Conservation (phyloP, 331 rosid genomes). For the Acacia concinna region DNA sequence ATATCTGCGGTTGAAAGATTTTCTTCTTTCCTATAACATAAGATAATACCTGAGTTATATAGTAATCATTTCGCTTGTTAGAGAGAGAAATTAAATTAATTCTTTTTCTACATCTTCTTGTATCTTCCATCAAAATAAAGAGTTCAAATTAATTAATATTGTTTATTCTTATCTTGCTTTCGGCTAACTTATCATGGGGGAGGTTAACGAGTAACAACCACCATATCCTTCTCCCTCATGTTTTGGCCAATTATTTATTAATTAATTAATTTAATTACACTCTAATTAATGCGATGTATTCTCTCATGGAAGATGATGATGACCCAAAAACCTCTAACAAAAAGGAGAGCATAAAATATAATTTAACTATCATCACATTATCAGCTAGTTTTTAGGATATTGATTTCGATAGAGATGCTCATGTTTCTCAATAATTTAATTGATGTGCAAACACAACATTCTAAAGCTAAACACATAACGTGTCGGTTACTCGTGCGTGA, state of each 20-base stretch:
- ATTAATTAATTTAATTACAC: background rate
- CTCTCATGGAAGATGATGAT: conserved; percentile 41
- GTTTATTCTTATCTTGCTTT: conserved; percentile 28
- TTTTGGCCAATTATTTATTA: conserved; percentile 28
- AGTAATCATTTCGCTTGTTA: background rate
- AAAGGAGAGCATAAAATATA: conserved; percentile 24
- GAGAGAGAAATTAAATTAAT: conserved; percentile 32
- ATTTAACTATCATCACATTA: background rate
- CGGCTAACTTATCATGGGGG: conserved; percentile 41
- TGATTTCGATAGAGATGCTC: conserved; percentile 31
- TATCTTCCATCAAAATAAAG: background rate
- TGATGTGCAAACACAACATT: conserved; percentile 32
- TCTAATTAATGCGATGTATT: conserved; percentile 30
- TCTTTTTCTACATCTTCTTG: conserved; percentile 13
- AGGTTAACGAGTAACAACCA: conserved; percentile 32
- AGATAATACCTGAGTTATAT: background rate
- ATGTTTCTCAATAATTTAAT: background rate
- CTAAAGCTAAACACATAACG: conserved; percentile 37
- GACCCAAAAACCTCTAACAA: conserved; percentile 15
- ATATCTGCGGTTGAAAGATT: conserved; percentile 53
- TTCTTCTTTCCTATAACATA: conserved; percentile 32
- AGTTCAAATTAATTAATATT: conserved; percentile 14
- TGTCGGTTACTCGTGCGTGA: conserved; percentile 33
- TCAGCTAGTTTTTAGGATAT: background rate
- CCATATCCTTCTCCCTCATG: conserved; percentile 42